A percentile compares a stretch with the other conserved stretches of the same genome.
These are phyloP conservation scores for Coemansia sp. DNA, from an alignment of 192 early-diverging fungal species.

Conservation along the genomic window DNA sequence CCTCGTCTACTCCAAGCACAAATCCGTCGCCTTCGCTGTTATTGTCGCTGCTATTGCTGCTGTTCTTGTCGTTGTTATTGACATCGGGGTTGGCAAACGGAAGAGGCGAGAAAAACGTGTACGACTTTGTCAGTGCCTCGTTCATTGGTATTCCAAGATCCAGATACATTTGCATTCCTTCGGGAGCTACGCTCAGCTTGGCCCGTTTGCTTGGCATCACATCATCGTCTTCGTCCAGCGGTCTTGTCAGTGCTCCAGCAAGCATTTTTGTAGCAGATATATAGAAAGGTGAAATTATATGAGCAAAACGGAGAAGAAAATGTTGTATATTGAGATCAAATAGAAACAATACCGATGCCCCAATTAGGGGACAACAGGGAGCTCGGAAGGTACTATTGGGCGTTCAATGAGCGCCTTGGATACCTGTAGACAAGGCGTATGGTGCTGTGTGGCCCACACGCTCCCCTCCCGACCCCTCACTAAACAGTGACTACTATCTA, in stretches of 20 bases:
- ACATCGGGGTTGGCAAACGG: not conserved
- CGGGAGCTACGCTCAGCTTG: not conserved
- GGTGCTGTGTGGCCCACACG: no score
- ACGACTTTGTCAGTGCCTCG: conserved; percentile 28
- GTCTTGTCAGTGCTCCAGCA: not conserved
- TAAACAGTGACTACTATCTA: no score
- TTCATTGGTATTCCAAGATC: conserved; percentile 29
- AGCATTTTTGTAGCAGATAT: not conserved
- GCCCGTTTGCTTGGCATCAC: conserved; percentile 12
- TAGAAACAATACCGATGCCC: no score
- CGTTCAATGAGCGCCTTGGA: no score
- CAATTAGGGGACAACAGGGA: no score
- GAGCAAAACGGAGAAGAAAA: not conserved
- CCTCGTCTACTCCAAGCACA: conserved; percentile 94
- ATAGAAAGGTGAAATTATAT: not conserved
- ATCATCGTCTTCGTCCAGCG: conserved; percentile 9
- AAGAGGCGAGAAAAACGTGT: conserved; percentile 40
- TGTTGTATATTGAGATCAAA: no score
- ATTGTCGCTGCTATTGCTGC: not conserved
- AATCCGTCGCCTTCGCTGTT: conserved; percentile 29
- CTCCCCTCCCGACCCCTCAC: no score
- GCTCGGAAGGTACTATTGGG: no score
- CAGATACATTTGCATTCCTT: conserved; percentile 5
- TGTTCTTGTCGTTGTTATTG: not conserved
- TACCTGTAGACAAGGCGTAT: no score